Base-by-base conservation (phyloP, 2,329 filamentous ascomycete genomes). In the Cyclaneusma minus region DNA sequence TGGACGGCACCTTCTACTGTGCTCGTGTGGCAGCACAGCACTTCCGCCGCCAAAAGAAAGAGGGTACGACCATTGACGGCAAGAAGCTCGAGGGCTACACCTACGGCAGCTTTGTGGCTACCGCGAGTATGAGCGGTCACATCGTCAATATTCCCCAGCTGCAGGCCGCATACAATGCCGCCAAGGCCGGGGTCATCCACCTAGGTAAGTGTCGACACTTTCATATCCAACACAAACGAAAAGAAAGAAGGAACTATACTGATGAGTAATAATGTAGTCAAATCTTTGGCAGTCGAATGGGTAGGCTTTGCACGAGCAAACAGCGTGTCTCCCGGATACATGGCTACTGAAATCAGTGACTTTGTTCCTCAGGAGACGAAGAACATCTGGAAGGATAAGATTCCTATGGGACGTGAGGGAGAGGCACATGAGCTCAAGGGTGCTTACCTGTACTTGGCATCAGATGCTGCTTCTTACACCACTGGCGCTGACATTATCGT, bases 391-490 rank as follows among this genome's bases (percentile, higher is more conserved):
- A 71, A 68, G 46, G 68, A 72, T 43, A 85, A 79, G 63, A 85
- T 76, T 21, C 79, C 79, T 7, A 78, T 89, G 71, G 78, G 70
- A 24, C 66, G 82, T 37, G 75, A 84, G 45, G 82, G 76, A 7
- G 60, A 72, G 36, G 58, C 68, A 3, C 65, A 69, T 33, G 82
- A 92, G 57, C 60, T 91, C 40, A 85, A 87, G 57, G 83, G 80
- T 12, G 76, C 76, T 11, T 92, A 79, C 48, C 53, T 91, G 24
- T 89, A 84, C 51, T 59, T 91, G 30, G 77, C 79, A 11, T 81
- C 74, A 9, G 81, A 91, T 50, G 81, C 81, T 4, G 68, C 75
- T n/a, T 79, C 71, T 28, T 91, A 83, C 54, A 83, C 76, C 11
- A 91, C 81, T 6, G 82, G 71, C 1, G 12, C 66, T 7, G 75